Conservation (phyloP, 176 grass and related monocot species). For the Hordeum vulgare region DNA sequence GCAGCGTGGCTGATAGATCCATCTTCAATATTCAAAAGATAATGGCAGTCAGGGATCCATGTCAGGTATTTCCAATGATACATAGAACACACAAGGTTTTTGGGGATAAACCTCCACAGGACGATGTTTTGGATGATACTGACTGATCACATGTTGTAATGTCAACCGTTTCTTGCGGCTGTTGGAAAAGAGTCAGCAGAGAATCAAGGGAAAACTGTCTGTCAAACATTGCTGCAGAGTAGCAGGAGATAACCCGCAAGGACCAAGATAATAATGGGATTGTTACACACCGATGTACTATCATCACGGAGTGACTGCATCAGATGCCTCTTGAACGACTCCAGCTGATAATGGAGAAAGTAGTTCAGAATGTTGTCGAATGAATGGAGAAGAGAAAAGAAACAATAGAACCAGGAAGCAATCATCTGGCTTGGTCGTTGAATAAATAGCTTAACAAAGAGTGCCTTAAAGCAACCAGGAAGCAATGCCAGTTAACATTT, state of each 20-base stretch:
- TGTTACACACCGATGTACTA: conserved; percentile 52
- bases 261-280: neutral
- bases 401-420: neutral
- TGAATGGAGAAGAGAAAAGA: neutral
- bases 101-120: conserved; percentile 44
- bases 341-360: conserved; percentile 48
- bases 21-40: conserved; percentile 39
- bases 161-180: conserved; percentile 63
- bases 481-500: neutral
- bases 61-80: neutral
- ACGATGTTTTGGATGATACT: conserved; percentile 38
- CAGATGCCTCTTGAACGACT: conserved; percentile 91
- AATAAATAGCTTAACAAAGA: neutral
- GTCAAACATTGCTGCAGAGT: neutral
- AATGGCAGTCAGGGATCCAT: neutral
- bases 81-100: neutral
- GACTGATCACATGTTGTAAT: conserved; percentile 74
- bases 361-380: neutral
- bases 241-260: neutral
- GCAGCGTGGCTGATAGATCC: conserved; percentile 21
- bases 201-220: neutral
- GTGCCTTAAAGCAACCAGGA: too few species aligned
- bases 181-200: conserved; percentile 8
- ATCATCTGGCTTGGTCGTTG: neutral
- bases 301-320: conserved; percentile 83